Percentiles rank a stretch among this genome's conserved stretches.
phyloP scores from a whole-genome alignment of 768 basidiomycete genomes.

The Suillus tomentosus region DNA sequence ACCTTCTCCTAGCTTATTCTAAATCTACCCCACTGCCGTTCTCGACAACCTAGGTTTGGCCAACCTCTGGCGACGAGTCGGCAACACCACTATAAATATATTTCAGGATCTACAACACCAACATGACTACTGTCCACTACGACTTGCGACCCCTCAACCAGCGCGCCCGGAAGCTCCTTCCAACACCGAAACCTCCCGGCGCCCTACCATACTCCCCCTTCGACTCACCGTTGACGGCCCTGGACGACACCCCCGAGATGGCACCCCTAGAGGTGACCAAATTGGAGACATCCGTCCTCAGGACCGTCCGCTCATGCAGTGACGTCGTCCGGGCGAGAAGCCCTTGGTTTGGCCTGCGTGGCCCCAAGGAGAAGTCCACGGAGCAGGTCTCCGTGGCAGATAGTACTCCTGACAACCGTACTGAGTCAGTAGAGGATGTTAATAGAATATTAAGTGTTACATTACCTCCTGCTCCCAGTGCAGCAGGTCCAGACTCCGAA shows the following conservation, averaged over 20 bases:
- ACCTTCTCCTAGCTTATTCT: neutral
- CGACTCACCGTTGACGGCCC: too few relatives aligned
- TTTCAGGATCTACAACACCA: too few relatives aligned
- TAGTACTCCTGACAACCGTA: too few relatives aligned
- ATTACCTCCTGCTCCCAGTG: neutral
- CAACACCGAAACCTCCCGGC: neutral
- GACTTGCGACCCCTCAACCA: neutral
- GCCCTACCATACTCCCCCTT: too few relatives aligned
- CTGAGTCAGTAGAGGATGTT: neutral
- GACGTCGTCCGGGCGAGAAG: neutral
- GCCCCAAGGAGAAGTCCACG: neutral
- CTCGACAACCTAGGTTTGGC: neutral
- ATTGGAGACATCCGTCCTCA: neutral
- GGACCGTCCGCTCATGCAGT: rapidly evolving
- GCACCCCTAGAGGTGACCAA: rapidly evolving
- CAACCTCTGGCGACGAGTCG: neutral
- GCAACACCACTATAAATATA: too few relatives aligned
- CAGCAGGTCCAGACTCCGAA: neutral
- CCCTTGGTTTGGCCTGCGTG: neutral
- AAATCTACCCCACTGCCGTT: neutral
- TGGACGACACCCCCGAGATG: neutral
- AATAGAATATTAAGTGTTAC: neutral
- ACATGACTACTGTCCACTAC: neutral
- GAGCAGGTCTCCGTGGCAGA: neutral
- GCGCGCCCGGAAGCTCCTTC: neutral